A percentile compares a stretch with the other conserved stretches of the same genome.
These are phyloP conservation scores for Metschnikowia santaceciliae DNA, from an alignment of 805 yeast genomes.

Conservation along the genomic window DNA sequence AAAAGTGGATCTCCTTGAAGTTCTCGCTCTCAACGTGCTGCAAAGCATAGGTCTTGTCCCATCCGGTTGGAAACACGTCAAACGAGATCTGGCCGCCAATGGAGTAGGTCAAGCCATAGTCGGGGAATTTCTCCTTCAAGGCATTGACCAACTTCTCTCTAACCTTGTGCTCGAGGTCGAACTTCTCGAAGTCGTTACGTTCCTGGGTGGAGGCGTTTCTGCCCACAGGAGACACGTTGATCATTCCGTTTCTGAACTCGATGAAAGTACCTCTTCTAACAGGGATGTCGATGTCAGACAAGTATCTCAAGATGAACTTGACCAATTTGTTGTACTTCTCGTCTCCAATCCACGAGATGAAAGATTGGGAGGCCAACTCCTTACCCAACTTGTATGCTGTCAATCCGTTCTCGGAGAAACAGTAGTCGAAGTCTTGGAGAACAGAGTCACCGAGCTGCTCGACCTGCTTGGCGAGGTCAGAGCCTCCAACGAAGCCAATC, in stretches of 20 bases:
- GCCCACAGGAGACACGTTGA: conserved; percentile 96
- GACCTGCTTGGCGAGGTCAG: conserved; percentile 88
- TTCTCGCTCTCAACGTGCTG: conserved; percentile 86
- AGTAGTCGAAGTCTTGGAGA: conserved; percentile 82
- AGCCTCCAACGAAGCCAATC: conserved; percentile 97
- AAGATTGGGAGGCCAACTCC: conserved; percentile 87
- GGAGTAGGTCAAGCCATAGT: conserved; percentile 86
- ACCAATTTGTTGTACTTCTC: conserved; percentile 87
- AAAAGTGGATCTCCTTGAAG: conserved; percentile 88
- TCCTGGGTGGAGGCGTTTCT: conserved; percentile 95
- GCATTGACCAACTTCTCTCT: conserved; percentile 85
- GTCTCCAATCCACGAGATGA: conserved; percentile 94
- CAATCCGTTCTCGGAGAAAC: conserved; percentile 96
- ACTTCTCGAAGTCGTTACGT: conserved; percentile 88
- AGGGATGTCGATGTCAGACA: conserved; percentile 85
- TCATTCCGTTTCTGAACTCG: conserved; percentile 99
- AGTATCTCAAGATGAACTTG: conserved; percentile 79
- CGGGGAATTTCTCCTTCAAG: conserved; percentile 76
- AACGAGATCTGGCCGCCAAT: conserved; percentile 99
- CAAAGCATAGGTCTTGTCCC: conserved; percentile 99
- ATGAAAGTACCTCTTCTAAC: conserved; percentile 97
- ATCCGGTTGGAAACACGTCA: conserved; percentile 99
- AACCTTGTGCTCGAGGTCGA: conserved; percentile 72
- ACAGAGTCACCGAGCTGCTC: conserved; percentile 89
- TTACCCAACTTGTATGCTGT: conserved; percentile 94